Conservation (phyloP, 108 stramenopile species). For the Skeletonema costatum region DNA sequence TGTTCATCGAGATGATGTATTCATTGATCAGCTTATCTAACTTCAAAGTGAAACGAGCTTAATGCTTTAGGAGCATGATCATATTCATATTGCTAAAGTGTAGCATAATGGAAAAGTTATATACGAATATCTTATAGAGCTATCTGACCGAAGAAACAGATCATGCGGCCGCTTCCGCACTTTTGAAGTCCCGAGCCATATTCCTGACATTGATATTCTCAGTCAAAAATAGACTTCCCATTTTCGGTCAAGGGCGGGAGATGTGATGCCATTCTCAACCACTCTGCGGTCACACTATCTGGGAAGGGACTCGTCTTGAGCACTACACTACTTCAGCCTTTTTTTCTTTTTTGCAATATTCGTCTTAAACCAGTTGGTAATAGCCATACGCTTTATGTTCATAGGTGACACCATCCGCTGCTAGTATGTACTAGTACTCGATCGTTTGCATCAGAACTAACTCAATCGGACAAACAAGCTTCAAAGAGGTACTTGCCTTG, state of each 20-base stretch:
- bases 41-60: too few relatives aligned
- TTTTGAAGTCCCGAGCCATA: slow-evolving; percentile 26
- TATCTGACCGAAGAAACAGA: not conserved
- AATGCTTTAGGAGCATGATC: too few relatives aligned
- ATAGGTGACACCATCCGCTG: slow-evolving; percentile 80
- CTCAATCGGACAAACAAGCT: slow-evolving; percentile 69
- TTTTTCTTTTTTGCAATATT: not conserved
- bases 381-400: slow-evolving; percentile 63
- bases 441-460: slow-evolving; percentile 61
- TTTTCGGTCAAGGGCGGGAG: slow-evolving; percentile 17
- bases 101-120: not conserved
- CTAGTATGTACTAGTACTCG: slow-evolving; percentile 62
- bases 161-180: not conserved
- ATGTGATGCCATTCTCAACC: slow-evolving; percentile 15
- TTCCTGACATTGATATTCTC: slow-evolving; percentile 26
- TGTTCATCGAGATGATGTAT: too few relatives aligned
- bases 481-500: too few relatives aligned
- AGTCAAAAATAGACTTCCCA: slow-evolving; percentile 19
- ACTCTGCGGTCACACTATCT: slow-evolving; percentile 10
- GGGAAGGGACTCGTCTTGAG: slow-evolving; percentile 16
- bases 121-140: not conserved
- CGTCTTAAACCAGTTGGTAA: slow-evolving; percentile 53
- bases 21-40: too few relatives aligned
- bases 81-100: not conserved
- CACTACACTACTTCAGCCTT: slow-evolving; percentile 3